Base-by-base conservation (phyloP, 441 rosid species). In the Arabidopsis hybrid region DNA sequence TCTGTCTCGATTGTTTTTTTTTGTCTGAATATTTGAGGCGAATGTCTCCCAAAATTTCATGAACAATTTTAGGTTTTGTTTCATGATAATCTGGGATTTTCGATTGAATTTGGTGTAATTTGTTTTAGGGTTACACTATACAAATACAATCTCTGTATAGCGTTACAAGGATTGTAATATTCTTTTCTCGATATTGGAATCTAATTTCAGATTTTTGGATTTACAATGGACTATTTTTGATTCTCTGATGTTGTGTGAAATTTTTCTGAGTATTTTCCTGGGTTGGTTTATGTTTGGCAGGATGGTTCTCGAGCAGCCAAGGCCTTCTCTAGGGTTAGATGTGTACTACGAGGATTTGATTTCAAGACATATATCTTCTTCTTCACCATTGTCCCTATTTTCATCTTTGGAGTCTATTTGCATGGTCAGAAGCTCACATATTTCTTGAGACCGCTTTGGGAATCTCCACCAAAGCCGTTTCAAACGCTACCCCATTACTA, bases 401-500 rank as follows among this genome's bases (percentile, higher is more conserved):
- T 71, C 31, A 6, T 71, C 73, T 52, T 77, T 0, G 80, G 80
- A 32, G 77, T 60, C 18, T 77, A 71, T 17, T 2, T 77, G 13
- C 80, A 77, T 39, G 80, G 80, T 1, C 80, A 77, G 35, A 77
- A 77, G 32, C 62, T 77, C 4, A 71, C 80, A 0, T 77, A 77
- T 21, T 77, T 77, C 73, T 43, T 77, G 45, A 65, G 80, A 52
- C 80, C 80, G 0, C 72, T 77, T 1, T 77, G 80, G 80, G 76
- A 77, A 32, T 77, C 80, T 0, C 80, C 80, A 0, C 80, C 80
- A 0, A 77, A 77, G 7, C 76, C 73, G 2, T 77, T 77, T 29
- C 63, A 65, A 12, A 71, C 57, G 7, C 16, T 89, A 57, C 92
- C 99, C 0, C 99, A 94, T 75, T 94, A 90, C 72, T 90, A 92